Evolutionary conservation across 23 red algal genomes (phyloP), one percentile per base, ranked within the genome.

Genomic region (Agarophyton chilense): DNA sequence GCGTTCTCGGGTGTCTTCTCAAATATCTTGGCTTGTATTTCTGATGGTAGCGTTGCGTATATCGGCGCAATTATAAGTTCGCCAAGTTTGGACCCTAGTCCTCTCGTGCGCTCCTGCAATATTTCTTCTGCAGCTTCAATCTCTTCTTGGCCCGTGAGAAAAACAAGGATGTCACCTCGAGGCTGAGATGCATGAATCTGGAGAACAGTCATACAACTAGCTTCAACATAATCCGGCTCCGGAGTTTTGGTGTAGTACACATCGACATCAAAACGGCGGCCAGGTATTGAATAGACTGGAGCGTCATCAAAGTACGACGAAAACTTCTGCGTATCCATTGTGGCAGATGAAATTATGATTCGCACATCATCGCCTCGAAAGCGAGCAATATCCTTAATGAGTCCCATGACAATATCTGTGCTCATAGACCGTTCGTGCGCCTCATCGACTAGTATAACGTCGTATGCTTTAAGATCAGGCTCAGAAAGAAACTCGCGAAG

Each of bases 141-240:
- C 66, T 99, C 97, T 65, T 99, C 97, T 78, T 99, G 92, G 1
- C 97, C 97, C 31, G 93, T 90, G 33, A 99, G 88, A 60, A 99
- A 99, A 33, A 95, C 91, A 42, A 99, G 88, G 22, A 99, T 99
- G 40, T 99, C 97, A 46, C 97, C 97, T 17, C 17, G 22, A 42
- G 84, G 84, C 76, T 90, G 79, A 21, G 76, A 85, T 43, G 89
- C 88, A 62, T 95, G 89, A 36, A 98, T 85, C 72, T 98, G 96
- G 21, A 98, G 75, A 54, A 92, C 90, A 6, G 78, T 89, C n/a
- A 83, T 52, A 66, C 87, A 78, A 25, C 92, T 77, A 52, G 97
- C 97, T 57, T 94, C 92, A 14, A 99, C 45, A 85, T 99, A 94
- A 44, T 99, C 93, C 22, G 81, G 82, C 10, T 85, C 72, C 26